These are phyloP conservation scores for sunflower (Helianthus annuus) DNA, from an alignment of 129 eudicot species.

Conservation along the genomic window HanXRQr2.0-SUNRISE NC_035435.2:148638660-148639159, in stretches of 20 bases:
- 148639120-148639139: conserved; percentile 13
- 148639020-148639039: conserved; percentile 17
- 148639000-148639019: conserved; percentile 34
- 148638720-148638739: no score
- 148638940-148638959: conserved; percentile 55
- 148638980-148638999: conserved; percentile 26
- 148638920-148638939: conserved; percentile 33
- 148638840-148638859: conserved; percentile 14
- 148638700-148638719: no score
- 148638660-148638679: no score
- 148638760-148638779: neutral
- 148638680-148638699: no score
- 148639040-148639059: conserved; percentile 10
- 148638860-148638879: conserved; percentile 32
- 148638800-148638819: neutral
- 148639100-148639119: neutral
- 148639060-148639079: conserved; percentile 8
- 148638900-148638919: conserved; percentile 46
- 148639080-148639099: neutral
- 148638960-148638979: conserved; percentile 73
- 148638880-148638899: conserved; percentile 61
- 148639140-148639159: conserved; percentile 43
- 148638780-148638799: conserved; percentile 1
- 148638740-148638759: neutral
- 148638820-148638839: conserved; percentile 20